Percentiles rank a stretch among this genome's conserved stretches.
Conservation (phyloP, 495 filamentous ascomycete genomes). For the Letharia columbiana region DNA sequence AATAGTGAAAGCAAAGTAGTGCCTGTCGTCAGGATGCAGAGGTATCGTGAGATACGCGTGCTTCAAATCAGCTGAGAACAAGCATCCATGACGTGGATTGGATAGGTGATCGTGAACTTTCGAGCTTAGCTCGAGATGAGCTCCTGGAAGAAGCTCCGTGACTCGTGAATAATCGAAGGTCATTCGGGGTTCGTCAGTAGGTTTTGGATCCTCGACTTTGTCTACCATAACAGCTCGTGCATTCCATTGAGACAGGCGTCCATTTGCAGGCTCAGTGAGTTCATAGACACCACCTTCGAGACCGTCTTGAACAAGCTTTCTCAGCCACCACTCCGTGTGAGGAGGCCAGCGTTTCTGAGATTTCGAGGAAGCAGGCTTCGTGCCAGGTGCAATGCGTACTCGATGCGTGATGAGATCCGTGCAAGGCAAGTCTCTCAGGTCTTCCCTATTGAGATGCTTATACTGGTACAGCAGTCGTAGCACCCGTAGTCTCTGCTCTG, state of each 20-base stretch:
- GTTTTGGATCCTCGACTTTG: not conserved
- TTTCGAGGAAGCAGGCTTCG: not conserved
- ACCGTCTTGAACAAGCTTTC: not conserved
- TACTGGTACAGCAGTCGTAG: not conserved
- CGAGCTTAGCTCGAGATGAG: too few relatives aligned
- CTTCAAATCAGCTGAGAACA: slow-evolving; percentile 1
- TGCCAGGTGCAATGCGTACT: not conserved
- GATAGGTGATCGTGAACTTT: slow-evolving; percentile 1
- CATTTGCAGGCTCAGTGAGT: not conserved
- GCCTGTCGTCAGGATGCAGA: not conserved
- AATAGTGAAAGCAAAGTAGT: not conserved
- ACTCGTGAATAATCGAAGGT: slow-evolving; percentile 3
- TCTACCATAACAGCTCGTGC: not conserved
- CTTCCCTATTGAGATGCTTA: not conserved
- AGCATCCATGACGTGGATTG: not conserved
- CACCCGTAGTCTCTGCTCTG: not conserved
- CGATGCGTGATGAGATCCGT: not conserved
- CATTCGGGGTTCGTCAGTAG: not conserved
- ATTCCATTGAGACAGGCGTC: not conserved
- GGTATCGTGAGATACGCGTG: slow-evolving; percentile 1
- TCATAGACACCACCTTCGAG: not conserved
- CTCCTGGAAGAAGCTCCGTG: not conserved
- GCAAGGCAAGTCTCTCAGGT: not conserved
- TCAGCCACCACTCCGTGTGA: too few relatives aligned
- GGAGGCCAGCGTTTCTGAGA: too few relatives aligned